Evolutionary conservation across 1,139 yeast species (phyloP), one percentile per base, ranked within the genome.

Genomic region (Yamadazyma atmosphaerica): DNA sequence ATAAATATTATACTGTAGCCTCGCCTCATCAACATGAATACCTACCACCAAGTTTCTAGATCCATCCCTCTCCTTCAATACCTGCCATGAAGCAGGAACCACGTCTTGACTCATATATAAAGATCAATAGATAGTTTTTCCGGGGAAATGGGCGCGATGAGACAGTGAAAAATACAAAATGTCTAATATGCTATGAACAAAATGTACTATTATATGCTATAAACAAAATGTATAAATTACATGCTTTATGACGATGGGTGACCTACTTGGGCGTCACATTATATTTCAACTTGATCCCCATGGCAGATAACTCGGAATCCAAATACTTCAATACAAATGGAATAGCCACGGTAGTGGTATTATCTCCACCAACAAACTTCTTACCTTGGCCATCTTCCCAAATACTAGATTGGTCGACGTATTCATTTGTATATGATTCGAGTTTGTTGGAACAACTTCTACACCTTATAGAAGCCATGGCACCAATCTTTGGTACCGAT

Each of bases 341-440:
- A 61, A 94, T 85, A 32, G 97, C 97, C 47, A 94, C 95, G 1
- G 96, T 86, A 3, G 98, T 83, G 21, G 96, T 88, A 47, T 90
- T 76, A 44, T 79, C 83, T 56, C 99, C 99, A 40, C 98, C 98
- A 41, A 81, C 83, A 61, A 84, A 92, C 60, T 83, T 81, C 60
- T 79, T 84, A 36, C 98, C 98, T 54, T 83, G 89, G 13, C 98
- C 98, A 61, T 92, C 98, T 69, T 90, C 97, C 99, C 99, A 92
- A 35, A 86, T 78, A 40, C 83, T 87, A n/a, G 86, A 71, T 48
- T 85, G 90, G 49, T 80, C 81, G 40, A 80, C 79, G 49, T 70
- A 77, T 25, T 74, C 68, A 46, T 65, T 61, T 29, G 57, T 58
- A 49, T 65, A 64, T 17, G 64, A 57, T 29, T 73, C 74, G 51